Evolutionary conservation across 2,329 filamentous ascomycete species (phyloP), one percentile per base, ranked within the genome.

Genomic region (Calonectria leucothoes): DNA sequence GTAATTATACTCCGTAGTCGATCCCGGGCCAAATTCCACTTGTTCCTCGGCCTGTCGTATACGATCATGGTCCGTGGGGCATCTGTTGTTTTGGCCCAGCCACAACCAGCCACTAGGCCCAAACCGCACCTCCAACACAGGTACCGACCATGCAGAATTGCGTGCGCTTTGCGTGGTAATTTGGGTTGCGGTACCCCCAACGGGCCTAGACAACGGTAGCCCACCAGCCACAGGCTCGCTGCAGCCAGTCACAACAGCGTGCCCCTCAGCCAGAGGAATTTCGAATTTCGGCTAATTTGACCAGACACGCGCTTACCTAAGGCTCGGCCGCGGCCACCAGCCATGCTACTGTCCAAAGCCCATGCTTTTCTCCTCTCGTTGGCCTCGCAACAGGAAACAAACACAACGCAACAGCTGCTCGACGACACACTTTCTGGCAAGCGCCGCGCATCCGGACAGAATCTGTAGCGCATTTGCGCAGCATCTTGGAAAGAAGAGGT

Each of bases 371-470:
- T 81, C 81, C 79, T 78, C 80, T 82, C 83, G 84, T 86, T 86
- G 84, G 84, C 84, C 84, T 85, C 84, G 84, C 84, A 86, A 85
- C 84, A 84, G 80, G 78, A 83, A 83, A 83, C 81, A 85, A 85
- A 79, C 80, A 85, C 83, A 85, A 79, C 80, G 85, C 82, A 85
- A 85, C 82, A 85, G 85, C 81, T 77, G 74, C 76, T 72, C 77
- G 70, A 81, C 78, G 75, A 77, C 80, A 77, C 76, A 35, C 77
- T 76, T 68, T 72, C 75, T 80, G 77, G 77, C 77, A 77, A 81
- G 75, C 79, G 78, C 81, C 80, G 81, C 79, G 79, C 81, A 76
- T 75, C 73, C 63, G 69, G 68, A 72, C 64, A 74, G 77, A 75
- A 65, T 66, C 73, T 71, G 25, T 23, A 72, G 64, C 69, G 75